These are phyloP conservation scores for Boletus pseudo-olivaceus DNA, from an alignment of 768 basidiomycete species.

Conservation along the genomic window DNA sequence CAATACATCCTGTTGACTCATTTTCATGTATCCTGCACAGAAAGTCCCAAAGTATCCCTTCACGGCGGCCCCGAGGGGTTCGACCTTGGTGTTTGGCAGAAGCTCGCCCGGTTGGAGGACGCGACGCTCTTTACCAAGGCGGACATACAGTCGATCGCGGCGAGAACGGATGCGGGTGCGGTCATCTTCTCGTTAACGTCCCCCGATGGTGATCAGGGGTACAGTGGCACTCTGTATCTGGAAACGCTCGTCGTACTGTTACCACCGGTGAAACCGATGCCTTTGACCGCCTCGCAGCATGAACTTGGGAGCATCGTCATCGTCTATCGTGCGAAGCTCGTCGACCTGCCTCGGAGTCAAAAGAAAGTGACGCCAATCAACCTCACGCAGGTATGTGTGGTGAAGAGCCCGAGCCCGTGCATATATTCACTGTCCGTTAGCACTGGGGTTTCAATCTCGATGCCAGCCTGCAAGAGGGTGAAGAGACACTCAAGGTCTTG, in stretches of 20 bases:
- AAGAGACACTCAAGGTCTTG: conserved; percentile 47
- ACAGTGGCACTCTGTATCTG: conserved; percentile 55
- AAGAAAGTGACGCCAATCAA: conserved; percentile 68
- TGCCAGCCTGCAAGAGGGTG: conserved; percentile 50
- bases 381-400: conserved; percentile 59
- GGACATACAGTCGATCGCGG: conserved; percentile 46
- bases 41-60: conserved; percentile 55
- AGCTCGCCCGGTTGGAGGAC: conserved; percentile 35
- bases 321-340: conserved; percentile 67
- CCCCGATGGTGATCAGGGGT: conserved; percentile 69
- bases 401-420: background rate
- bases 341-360: conserved; percentile 36
- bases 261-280: conserved; percentile 32
- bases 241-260: conserved; percentile 55
- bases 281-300: conserved; percentile 34
- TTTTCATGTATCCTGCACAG: conserved; percentile 24
- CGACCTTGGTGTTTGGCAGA: conserved; percentile 54
- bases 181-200: conserved; percentile 58
- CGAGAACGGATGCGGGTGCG: conserved; percentile 28
- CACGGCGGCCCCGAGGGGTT: conserved; percentile 71
- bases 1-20: conserved; percentile 6
- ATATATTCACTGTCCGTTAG: conserved; percentile 31
- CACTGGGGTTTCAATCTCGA: conserved; percentile 85
- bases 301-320: conserved; percentile 64
- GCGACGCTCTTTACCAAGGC: conserved; percentile 53